phyloP scores from a whole-genome alignment of 1,139 yeast species.

The Komagataea norvegica region DNA sequence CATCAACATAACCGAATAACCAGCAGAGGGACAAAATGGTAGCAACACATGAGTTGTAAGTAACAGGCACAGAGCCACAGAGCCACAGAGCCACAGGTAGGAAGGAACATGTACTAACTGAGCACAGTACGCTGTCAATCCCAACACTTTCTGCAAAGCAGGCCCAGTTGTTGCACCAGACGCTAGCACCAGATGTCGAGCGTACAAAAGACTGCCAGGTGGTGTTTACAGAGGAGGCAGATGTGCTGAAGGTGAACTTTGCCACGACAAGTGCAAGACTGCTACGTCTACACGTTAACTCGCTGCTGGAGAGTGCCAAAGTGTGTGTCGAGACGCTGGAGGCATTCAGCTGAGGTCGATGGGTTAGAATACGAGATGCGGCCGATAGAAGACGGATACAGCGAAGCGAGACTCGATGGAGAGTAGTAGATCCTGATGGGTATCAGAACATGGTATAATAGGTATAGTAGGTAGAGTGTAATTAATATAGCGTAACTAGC shows the following conservation, averaged over 20 bases:
- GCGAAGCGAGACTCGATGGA: too few relatives aligned
- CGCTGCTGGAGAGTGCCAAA: conserved; percentile 60
- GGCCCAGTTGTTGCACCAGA: conserved; percentile 55
- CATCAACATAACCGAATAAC: too few relatives aligned
- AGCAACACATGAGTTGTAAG: conserved; percentile 5
- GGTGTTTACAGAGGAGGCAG: conserved; percentile 38
- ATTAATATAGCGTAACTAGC: too few relatives aligned
- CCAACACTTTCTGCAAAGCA: conserved; percentile 62
- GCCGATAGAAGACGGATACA: too few relatives aligned
- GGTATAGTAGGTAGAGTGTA: too few relatives aligned
- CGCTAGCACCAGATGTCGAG: conserved; percentile 56
- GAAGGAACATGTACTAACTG: conserved; percentile 1
- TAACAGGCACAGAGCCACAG: neutral
- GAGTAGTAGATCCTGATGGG: too few relatives aligned
- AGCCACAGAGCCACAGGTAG: too few relatives aligned
- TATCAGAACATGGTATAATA: too few relatives aligned
- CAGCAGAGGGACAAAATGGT: neutral
- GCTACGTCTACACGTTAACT: conserved; percentile 66
- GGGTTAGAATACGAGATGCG: neutral
- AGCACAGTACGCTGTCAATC: conserved; percentile 33
- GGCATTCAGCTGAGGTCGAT: conserved; percentile 40
- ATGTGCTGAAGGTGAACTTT: conserved; percentile 39
- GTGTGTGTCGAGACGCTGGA: conserved; percentile 69
- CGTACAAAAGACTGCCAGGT: conserved; percentile 33
- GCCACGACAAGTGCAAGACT: conserved; percentile 58